phyloP scores from a whole-genome alignment of 2,329 filamentous ascomycete species.

The Xylaria sp. region DNA sequence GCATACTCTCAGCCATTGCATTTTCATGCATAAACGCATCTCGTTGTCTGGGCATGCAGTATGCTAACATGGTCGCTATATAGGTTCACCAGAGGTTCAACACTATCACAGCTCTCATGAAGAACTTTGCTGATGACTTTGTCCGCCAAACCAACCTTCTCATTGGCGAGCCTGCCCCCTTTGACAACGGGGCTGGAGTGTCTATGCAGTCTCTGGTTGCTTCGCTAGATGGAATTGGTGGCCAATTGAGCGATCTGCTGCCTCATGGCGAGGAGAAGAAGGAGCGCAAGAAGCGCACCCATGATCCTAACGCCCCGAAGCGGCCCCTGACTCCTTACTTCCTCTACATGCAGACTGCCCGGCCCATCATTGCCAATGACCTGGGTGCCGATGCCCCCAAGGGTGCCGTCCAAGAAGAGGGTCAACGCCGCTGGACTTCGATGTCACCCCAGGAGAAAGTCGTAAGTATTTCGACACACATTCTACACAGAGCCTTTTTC shows the following conservation, averaged over 20 bases:
- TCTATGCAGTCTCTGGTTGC: slow-evolving; percentile 38
- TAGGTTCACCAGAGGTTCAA: slow-evolving; percentile 73
- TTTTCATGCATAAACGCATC: no score
- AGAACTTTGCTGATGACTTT: slow-evolving; percentile 76
- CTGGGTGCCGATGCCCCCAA: slow-evolving; percentile 71
- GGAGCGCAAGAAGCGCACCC: slow-evolving; percentile 81
- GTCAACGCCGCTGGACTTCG: slow-evolving; percentile 76
- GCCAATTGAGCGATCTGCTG: slow-evolving; percentile 41
- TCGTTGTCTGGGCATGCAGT: no score
- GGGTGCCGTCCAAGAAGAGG: slow-evolving; percentile 82
- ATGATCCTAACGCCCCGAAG: slow-evolving; percentile 93
- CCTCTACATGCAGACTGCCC: slow-evolving; percentile 84
- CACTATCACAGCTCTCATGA: slow-evolving; percentile 72
- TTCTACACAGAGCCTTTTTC: not conserved
- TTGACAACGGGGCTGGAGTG: slow-evolving; percentile 41
- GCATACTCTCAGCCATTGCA: no score
- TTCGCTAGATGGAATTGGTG: slow-evolving; percentile 48
- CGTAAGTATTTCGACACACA: slow-evolving; percentile 29
- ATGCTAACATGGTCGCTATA: slow-evolving; percentile 2
- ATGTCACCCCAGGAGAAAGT: slow-evolving; percentile 69
- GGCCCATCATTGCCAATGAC: slow-evolving; percentile 74
- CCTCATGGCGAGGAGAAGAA: slow-evolving; percentile 64
- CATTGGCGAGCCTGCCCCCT: slow-evolving; percentile 57
- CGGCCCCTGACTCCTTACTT: slow-evolving; percentile 92
- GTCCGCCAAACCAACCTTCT: slow-evolving; percentile 83